Evolutionary conservation across 2,329 filamentous ascomycete genomes (phyloP), one percentile per base, ranked within the genome.

Genomic region (Thielaviopsis punctulata): DNA sequence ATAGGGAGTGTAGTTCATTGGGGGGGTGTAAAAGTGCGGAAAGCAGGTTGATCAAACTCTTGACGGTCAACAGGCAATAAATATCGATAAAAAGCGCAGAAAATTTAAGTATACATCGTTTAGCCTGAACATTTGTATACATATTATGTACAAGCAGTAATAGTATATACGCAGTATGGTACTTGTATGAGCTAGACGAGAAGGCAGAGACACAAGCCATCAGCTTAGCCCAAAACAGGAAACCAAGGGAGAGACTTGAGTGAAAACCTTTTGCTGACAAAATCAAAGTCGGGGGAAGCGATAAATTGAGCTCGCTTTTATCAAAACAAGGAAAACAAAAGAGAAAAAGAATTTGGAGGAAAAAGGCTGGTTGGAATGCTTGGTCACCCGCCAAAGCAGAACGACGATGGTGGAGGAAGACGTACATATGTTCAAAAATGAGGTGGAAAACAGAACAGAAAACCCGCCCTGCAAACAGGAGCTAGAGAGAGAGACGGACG

Each of bases 131-230:
- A n/a, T n/a, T n/a, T n/a, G n/a, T 6, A 22, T 21, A 45, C 4
- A 21, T 4, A 7, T n/a, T 45, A 21, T 45, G 23, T 45, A 18
- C 8, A 15, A 12, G 4, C 41, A 19, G 5, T 4, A 10, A 13
- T 45, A 45, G 19, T 12, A 3, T 48, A 24, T 13, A 19, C 12
- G 25, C 45, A 48, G 45, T 27, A 30, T 22, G 19, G 36, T 22
- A 25, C 19, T 50, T 27, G 33, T 50, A 50, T 27, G 43, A 50
- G 43, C 48, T 50, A 50, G 48, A 50, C 48, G 48, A 50, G 48
- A 50, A 44, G 8, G 3, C n/a, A 41, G 36, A 41, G 48, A 36
- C 48, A 50, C 22, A 50, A 30, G 19, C 43, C 36, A 50, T 44
- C 36, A 43, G 48, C 48, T 50, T 27, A 44, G 36, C 48, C 48